Base-by-base conservation (phyloP, 2,329 filamentous ascomycete species). In the Sordariomycetes sp. region DNA sequence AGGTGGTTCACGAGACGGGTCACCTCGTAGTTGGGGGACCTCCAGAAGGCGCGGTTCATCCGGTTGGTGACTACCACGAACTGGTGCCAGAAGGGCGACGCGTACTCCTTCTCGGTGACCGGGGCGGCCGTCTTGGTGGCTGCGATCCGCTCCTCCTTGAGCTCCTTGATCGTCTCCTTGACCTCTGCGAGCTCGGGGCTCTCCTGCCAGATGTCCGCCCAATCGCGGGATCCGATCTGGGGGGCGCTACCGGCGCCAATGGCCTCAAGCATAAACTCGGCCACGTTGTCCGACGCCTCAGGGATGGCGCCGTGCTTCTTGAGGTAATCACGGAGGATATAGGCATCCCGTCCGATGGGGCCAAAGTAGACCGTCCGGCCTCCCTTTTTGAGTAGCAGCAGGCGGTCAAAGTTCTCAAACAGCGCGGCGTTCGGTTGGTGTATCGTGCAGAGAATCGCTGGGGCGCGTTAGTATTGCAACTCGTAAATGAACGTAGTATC, bases 381-480 rank as follows among this genome's bases (percentile, higher is more conserved):
- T 59, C 90, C 90, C 48, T 81, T 79, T 69, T 92, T 83, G 2
- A 95, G 77, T 2, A 95, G 77, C 5, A 95, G 74, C 1, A 96
- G 77, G 13, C 89, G 81, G 66, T 95, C 90, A 62, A 95, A 96
- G 69, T 90, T 86, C 68, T 94, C 88, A 63, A 96, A 95, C 0
- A 95, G 76, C 0, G 88, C 84, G 17, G 88, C 87, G 62, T 90
- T 92, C 1, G 90, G 90, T 67, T 95, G 90, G 68, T 95, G 90
- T 61, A 95, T 95, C 0, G 90, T 95, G 72, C 89, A 95, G 3
- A 95, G 78, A 62, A 95, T n/a, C n/a, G n/a, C n/a, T n/a, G n/a
- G n/a, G n/a, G n/a, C n/a, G n/a, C n/a, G n/a, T n/a, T n/a, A n/a
- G n/a, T n/a, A n/a, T n/a, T n/a, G n/a, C n/a, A n/a, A n/a, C n/a